Evolutionary conservation across 441 rosid species (phyloP), one percentile per base, ranked within the genome.

Genomic region (Mallotus repandus): DNA sequence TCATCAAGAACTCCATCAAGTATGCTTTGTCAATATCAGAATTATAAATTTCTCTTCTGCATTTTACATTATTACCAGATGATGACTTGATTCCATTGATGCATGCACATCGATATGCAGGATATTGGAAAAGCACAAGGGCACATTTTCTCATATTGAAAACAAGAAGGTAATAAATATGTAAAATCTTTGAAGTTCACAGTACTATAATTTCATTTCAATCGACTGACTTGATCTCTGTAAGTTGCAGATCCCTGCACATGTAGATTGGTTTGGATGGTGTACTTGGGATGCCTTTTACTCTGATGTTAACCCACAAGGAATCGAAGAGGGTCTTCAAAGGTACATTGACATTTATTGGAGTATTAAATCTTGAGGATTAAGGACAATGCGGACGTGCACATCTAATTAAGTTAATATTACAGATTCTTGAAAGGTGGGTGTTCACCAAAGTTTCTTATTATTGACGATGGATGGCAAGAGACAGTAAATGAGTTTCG

Each of bases 221-320:
- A 19, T 15, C 59, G 2, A 54, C 21, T 18, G 29, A 59, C 45
- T 73, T 64, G n/a, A 25, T 52, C 25, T 66, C 7, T 76, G 66
- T 52, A 3, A 60, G 75, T 61, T 52, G 35, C 59, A 89, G 97
- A 77, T 85, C 72, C 92, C 95, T 45, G 71, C 77, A 61, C 89
- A 88, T 79, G 71, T 91, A 70, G 91, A 91, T 77, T 89, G 95
- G 95, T 91, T 91, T 74, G 92, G 93, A 57, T 91, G 95, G 97
- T 91, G 95, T 83, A 91, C 97, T 14, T 87, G 97, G 95, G 95
- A 89, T 84, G 91, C 93, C 18, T 89, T 91, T 78, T 89, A 89
- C 73, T 74, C 81, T 12, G 79, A 85, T 56, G 93, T 88, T 63
- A 80, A 80, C 74, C 93, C 93, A 32, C 84, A 55, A 45, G 91